phyloP scores from a whole-genome alignment of 2,329 filamentous ascomycete species.

The Tolypocladium amazonense region DNA sequence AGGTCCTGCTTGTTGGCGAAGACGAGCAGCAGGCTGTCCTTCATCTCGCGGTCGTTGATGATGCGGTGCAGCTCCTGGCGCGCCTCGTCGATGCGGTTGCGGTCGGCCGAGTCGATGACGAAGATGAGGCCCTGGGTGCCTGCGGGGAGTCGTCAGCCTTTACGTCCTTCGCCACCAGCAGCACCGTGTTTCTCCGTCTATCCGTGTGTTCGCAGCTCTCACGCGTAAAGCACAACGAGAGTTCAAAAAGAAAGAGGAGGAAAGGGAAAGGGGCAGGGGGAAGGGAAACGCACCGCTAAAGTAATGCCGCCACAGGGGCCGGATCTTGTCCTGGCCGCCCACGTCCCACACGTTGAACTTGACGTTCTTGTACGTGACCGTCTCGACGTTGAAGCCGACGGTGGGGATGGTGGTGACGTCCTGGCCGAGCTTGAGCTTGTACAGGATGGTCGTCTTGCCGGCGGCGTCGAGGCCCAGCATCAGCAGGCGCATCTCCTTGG shows the following conservation, averaged over 20 bases:
- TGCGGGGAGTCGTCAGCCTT: conserved; percentile 22
- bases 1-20: conserved; percentile 99
- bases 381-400: conserved; percentile 98
- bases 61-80: conserved; percentile 91
- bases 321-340: conserved; percentile 97
- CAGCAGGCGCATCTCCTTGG: conserved; percentile 96
- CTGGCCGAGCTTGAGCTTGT: conserved; percentile 97
- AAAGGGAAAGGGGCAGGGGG: not conserved
- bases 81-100: conserved; percentile 83
- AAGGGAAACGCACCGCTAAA: conserved; percentile 58
- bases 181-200: too few relatives aligned
- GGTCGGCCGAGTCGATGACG: conserved; percentile 93
- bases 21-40: conserved; percentile 84
- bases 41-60: conserved; percentile 96
- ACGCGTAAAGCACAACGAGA: too few relatives aligned
- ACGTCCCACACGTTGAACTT: conserved; percentile 99
- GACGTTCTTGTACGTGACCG: conserved; percentile 97
- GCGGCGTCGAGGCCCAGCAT: conserved; percentile 98
- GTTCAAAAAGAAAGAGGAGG: too few relatives aligned
- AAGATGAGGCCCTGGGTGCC: conserved; percentile 97
- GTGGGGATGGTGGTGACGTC: conserved; percentile 97
- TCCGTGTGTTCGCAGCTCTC: too few relatives aligned
- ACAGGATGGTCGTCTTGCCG: conserved; percentile 97
- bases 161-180: too few relatives aligned
- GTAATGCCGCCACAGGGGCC: conserved; percentile 95